These are phyloP conservation scores for Phanerochaete carnosa DNA, from an alignment of 768 basidiomycete species.

Conservation along the genomic window DNA sequence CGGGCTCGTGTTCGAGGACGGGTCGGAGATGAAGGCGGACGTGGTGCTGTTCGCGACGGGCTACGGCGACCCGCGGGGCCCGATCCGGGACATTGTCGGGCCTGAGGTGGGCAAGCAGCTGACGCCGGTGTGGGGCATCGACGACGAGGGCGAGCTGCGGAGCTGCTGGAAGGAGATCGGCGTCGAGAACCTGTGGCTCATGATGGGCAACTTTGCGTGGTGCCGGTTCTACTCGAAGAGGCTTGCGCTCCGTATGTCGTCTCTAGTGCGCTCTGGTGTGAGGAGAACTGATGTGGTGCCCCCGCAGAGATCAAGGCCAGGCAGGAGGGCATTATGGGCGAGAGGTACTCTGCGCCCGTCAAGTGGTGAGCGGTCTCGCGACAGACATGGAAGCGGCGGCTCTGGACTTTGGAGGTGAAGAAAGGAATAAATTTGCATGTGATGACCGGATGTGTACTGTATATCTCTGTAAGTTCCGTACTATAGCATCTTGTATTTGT, in stretches of 20 bases:
- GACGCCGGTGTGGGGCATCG: constrained; percentile 60
- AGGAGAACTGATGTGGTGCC: not conserved
- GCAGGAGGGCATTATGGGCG: constrained; percentile 44
- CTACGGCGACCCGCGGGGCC: constrained; percentile 11
- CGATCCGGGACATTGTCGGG: constrained; percentile 37
- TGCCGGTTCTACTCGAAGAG: constrained; percentile 69
- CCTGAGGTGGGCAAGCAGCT: constrained; percentile 41
- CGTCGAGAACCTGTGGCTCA: constrained; percentile 51
- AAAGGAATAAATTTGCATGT: not conserved
- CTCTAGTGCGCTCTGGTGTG: not conserved
- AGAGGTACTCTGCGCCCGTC: constrained; percentile 22
- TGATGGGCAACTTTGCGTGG: constrained; percentile 60
- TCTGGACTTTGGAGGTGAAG: not conserved
- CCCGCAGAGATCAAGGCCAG: constrained; percentile 65
- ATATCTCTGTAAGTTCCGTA: not conserved
- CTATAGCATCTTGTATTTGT: not conserved
- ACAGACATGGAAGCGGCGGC: too few relatives aligned
- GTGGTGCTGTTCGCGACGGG: constrained; percentile 27
- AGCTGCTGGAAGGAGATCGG: constrained; percentile 51
- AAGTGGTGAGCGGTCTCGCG: constrained; percentile 7
- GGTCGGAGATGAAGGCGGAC: constrained; percentile 22
- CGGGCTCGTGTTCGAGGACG: constrained; percentile 21
- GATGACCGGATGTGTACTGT: not conserved
- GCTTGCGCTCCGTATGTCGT: constrained; percentile 52
- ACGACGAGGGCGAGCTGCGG: constrained; percentile 60